Percentiles rank a stretch among this genome's conserved stretches.
phyloP scores from a whole-genome alignment of 202 grass and related monocot species.

The Dendrocalamus latiflorus region DNA sequence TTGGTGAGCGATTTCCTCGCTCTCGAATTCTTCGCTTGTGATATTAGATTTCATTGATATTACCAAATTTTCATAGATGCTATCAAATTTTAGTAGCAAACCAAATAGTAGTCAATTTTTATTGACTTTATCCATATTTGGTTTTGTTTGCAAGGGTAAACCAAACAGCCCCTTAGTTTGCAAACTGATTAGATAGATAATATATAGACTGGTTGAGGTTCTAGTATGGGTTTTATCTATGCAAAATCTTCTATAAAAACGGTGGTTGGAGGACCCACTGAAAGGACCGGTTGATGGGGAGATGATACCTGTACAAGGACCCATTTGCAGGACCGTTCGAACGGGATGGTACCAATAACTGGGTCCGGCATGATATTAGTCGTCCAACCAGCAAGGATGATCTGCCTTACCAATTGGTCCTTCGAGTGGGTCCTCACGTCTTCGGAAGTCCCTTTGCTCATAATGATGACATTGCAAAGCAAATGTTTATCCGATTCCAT shows the following conservation, averaged over 20 bases:
- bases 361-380: not conserved
- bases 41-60: no score
- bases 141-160: no score
- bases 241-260: not conserved
- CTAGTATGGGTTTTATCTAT: not conserved
- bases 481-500: no score
- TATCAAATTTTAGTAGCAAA: no score
- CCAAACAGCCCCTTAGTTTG: not conserved
- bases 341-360: not conserved
- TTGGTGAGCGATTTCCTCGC: no score
- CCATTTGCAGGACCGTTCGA: not conserved
- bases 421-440: no score
- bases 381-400: not conserved
- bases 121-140: no score
- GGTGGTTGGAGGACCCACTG: not conserved
- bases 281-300: not conserved
- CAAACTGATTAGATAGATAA: slow-evolving; percentile 10
- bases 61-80: no score
- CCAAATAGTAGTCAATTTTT: no score
- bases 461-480: no score
- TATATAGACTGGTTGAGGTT: not conserved
- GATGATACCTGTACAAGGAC: not conserved
- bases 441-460: no score
- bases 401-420: not conserved
- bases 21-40: no score